A percentile compares a stretch with the other conserved stretches of the same genome.
Conservation (phyloP, 179 eudicot species). For the Corrigiola litoralis region DNA sequence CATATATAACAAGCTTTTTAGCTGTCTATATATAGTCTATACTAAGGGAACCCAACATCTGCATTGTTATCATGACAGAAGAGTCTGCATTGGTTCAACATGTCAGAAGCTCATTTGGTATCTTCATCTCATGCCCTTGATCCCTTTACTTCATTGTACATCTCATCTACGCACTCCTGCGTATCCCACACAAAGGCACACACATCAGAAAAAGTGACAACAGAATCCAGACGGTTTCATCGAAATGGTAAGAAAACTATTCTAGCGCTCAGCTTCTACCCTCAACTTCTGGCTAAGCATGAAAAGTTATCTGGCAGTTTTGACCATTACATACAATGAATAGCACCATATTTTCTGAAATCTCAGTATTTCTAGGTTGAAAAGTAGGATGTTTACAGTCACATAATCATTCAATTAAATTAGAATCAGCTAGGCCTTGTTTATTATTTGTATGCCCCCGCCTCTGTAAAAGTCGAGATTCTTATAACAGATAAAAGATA, state of each 20-base stretch:
- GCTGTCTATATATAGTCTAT: too few species aligned
- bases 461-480: too few species aligned
- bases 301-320: background rate
- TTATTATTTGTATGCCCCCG: too few species aligned
- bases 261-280: background rate
- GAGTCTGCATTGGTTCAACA: too few species aligned
- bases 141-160: slow-evolving; percentile 68
- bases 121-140: slow-evolving; percentile 25
- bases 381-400: too few species aligned
- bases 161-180: slow-evolving; percentile 65
- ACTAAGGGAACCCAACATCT: background rate
- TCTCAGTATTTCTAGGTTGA: background rate
- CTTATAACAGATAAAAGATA: too few species aligned
- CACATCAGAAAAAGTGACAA: background rate
- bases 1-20: too few species aligned
- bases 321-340: background rate
- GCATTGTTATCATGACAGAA: too few species aligned
- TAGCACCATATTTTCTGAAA: background rate
- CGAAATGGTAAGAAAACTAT: background rate
- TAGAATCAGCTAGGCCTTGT: background rate
- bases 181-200: slow-evolving; percentile 12
- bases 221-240: background rate
- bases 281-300: background rate
- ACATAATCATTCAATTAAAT: too few species aligned
- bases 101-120: background rate